phyloP scores from a whole-genome alignment of 305 asterid species.

The Salvia sclarea region DNA sequence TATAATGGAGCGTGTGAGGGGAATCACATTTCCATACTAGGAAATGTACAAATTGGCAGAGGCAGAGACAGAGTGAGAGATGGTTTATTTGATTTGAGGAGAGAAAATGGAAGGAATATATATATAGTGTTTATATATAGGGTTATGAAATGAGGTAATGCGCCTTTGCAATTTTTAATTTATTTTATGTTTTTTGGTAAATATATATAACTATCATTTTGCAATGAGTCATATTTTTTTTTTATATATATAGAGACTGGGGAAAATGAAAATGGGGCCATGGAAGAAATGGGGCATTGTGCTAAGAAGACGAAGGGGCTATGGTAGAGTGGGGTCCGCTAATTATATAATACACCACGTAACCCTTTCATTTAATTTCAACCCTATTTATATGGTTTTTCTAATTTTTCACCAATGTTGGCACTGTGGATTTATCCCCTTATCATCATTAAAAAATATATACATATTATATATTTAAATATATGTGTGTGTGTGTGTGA shows the following conservation, averaged over 20 bases:
- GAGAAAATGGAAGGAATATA: slow-evolving; percentile 36
- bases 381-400: slow-evolving; percentile 20
- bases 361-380: slow-evolving; percentile 37
- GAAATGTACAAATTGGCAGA: slow-evolving; percentile 39
- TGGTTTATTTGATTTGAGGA: neutral
- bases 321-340: slow-evolving; percentile 45
- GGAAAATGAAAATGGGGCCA: slow-evolving; percentile 39
- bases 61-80: too few species aligned
- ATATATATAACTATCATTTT: slow-evolving; percentile 40
- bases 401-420: slow-evolving; percentile 43
- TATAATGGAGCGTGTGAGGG: neutral
- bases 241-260: too few species aligned
- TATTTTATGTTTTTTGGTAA: slow-evolving; percentile 8
- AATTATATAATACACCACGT: slow-evolving; percentile 48
- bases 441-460: neutral
- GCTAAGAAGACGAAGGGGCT: neutral
- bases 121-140: slow-evolving; percentile 10
- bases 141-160: too few species aligned
- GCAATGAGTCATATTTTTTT: slow-evolving; percentile 38
- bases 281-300: slow-evolving; percentile 52
- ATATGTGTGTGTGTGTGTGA: neutral
- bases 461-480: too few species aligned
- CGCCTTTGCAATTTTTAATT: neutral
- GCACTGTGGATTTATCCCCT: slow-evolving; percentile 44
- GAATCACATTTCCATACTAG: slow-evolving; percentile 28